Percentiles rank a stretch among this genome's conserved stretches.
Conservation (phyloP, 2,329 filamentous ascomycete species). For the Ophiostoma angusticollis region DNA sequence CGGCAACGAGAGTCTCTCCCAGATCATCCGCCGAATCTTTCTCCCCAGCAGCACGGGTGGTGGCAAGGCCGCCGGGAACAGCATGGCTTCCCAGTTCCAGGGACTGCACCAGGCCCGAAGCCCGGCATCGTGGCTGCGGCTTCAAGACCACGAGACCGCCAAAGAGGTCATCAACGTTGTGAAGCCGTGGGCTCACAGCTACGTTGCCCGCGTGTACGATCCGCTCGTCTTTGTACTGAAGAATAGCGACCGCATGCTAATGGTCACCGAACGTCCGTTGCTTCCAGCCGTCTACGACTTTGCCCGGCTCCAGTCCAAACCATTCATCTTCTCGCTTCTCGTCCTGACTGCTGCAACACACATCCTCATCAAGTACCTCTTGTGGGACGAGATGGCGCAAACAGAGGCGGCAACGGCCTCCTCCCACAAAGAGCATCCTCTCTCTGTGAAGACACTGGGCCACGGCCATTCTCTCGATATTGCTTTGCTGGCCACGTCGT, state of each 20-base stretch:
- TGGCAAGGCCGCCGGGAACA: constrained; percentile 6
- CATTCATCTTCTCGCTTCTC: constrained; percentile 50
- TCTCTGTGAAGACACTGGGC: constrained; percentile 48
- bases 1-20: constrained; percentile 38
- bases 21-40: constrained; percentile 22
- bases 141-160: constrained; percentile 69
- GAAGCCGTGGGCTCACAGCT: constrained; percentile 58
- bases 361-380: constrained; percentile 59
- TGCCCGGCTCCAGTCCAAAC: constrained; percentile 41
- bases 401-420: constrained; percentile 26
- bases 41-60: neutral
- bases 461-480: constrained; percentile 58
- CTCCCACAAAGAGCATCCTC: constrained; percentile 27
- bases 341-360: constrained; percentile 52
- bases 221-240: constrained; percentile 61
- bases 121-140: constrained; percentile 61
- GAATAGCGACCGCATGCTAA: constrained; percentile 51
- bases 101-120: constrained; percentile 61
- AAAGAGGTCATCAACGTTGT: constrained; percentile 64
- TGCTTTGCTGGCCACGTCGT: constrained; percentile 47
- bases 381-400: constrained; percentile 32
- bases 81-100: constrained; percentile 33
- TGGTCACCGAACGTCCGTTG: constrained; percentile 34
- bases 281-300: constrained; percentile 55
- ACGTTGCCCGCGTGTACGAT: constrained; percentile 61